These are phyloP conservation scores for Urostyla sp. DNA, from an alignment of 73 alveolate genomes.

Conservation along the genomic window DNA sequence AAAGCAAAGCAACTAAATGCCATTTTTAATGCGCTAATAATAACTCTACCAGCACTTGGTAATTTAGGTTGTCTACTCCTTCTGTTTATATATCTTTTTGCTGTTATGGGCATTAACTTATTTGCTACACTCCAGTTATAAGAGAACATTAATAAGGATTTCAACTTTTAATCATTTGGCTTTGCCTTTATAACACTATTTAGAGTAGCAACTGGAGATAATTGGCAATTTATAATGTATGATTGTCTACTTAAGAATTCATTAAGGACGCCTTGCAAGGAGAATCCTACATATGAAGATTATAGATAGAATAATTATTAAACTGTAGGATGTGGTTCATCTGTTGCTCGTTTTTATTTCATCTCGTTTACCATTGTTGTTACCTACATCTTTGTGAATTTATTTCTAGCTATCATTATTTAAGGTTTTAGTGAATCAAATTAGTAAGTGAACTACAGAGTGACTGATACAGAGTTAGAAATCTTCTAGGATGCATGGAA, in stretches of 20 bases:
- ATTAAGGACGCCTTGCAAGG: conserved; percentile 15
- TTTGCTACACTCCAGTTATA: conserved; percentile 48
- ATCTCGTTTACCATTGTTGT: conserved; percentile 45
- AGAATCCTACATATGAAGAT: conserved; percentile 49
- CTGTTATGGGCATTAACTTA: conserved; percentile 60
- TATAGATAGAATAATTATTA: no score
- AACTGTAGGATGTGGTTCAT: no score
- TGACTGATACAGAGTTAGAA: neutral
- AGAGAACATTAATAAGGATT: conserved; percentile 26
- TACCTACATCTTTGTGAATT: conserved; percentile 67
- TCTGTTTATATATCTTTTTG: conserved; percentile 62
- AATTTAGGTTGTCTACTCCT: conserved; percentile 74
- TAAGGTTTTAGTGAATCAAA: conserved; percentile 70
- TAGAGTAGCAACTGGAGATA: conserved; percentile 85
- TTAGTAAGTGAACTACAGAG: conserved; percentile 13
- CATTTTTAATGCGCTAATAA: conserved; percentile 61
- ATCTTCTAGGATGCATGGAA: no score
- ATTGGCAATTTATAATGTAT: conserved; percentile 89
- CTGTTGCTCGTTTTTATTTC: conserved; percentile 39
- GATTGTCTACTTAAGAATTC: conserved; percentile 61
- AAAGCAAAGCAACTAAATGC: conserved; percentile 68
- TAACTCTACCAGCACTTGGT: conserved; percentile 73
- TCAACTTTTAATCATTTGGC: conserved; percentile 65
- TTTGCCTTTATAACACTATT: conserved; percentile 63
- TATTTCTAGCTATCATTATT: conserved; percentile 76